Percentiles rank a stretch among this genome's conserved stretches.
Conservation (phyloP, 305 asterid species). For the Solanum aculeatissimum region DNA sequence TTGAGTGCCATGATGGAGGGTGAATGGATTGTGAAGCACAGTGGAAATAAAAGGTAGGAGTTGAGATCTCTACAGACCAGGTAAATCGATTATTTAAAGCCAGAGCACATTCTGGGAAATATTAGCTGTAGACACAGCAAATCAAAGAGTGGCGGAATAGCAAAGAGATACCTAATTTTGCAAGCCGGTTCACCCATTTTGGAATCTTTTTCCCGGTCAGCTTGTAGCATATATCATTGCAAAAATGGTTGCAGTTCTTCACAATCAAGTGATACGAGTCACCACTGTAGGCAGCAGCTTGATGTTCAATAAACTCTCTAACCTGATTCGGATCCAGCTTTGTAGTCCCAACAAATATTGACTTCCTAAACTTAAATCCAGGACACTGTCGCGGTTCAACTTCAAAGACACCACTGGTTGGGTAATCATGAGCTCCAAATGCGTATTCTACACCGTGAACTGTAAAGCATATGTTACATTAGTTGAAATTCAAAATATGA, state of each 20-base stretch:
- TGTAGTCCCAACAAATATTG: conserved; percentile 69
- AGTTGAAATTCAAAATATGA: background rate
- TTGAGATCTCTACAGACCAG: background rate
- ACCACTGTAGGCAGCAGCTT: conserved; percentile 71
- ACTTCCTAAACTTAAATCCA: conserved; percentile 78
- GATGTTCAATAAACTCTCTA: conserved; percentile 75
- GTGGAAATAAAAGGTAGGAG: background rate
- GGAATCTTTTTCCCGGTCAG: conserved; percentile 77
- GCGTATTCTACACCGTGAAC: conserved; percentile 95
- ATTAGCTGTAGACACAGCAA: background rate
- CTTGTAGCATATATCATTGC: conserved; percentile 75
- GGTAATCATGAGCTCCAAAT: conserved; percentile 87
- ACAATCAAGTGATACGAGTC: conserved; percentile 81
- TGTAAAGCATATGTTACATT: conserved; percentile 9
- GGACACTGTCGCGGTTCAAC: conserved; percentile 96
- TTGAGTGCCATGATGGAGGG: background rate
- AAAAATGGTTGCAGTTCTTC: conserved; percentile 94
- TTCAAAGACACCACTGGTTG: conserved; percentile 92
- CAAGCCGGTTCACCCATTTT: conserved; percentile 90
- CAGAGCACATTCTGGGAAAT: background rate
- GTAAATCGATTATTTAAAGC: background rate
- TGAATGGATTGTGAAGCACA: background rate
- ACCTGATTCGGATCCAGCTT: conserved; percentile 51
- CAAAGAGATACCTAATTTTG: conserved; percentile 59
- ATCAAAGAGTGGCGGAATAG: background rate